These are phyloP conservation scores for Antarctomyces pellizariae DNA, from an alignment of 495 filamentous ascomycete genomes.

Conservation along the genomic window DNA sequence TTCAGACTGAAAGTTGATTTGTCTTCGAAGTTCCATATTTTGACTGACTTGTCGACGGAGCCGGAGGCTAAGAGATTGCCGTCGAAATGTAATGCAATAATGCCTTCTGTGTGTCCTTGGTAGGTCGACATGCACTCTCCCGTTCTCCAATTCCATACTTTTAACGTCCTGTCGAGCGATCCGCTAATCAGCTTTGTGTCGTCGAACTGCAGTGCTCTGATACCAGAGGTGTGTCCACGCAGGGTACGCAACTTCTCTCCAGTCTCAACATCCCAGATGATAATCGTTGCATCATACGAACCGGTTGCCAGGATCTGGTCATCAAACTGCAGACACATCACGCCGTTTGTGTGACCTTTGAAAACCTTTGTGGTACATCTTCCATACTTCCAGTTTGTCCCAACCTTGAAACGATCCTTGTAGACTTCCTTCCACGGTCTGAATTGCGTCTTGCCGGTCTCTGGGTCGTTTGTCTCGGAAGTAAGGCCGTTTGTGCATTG, in stretches of 20 bases:
- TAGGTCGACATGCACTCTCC: constrained; percentile 70
- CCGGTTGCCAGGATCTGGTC: constrained; percentile 82
- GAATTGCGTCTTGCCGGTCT: constrained; percentile 15
- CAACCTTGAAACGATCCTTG: constrained; percentile 69
- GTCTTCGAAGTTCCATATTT: constrained; percentile 80
- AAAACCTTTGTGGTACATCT: constrained; percentile 63
- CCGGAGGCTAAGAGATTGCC: constrained; percentile 63
- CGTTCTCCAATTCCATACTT: constrained; percentile 92
- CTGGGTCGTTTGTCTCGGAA: constrained; percentile 6
- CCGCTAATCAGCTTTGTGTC: constrained; percentile 76
- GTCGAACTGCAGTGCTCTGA: constrained; percentile 82
- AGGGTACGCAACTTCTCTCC: constrained; percentile 69
- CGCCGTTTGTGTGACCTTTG: constrained; percentile 75
- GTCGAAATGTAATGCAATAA: constrained; percentile 74
- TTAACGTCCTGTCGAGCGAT: constrained; percentile 55
- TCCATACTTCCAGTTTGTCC: constrained; percentile 90
- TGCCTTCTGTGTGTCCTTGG: constrained; percentile 49
- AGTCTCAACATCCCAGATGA: constrained; percentile 85
- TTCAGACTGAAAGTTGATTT: constrained; percentile 54
- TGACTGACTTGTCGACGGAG: constrained; percentile 71
- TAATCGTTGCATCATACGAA: constrained; percentile 85
- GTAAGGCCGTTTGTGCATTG: constrained; percentile 16
- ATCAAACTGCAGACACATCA: constrained; percentile 92
- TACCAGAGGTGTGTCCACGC: constrained; percentile 53
- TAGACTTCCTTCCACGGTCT: constrained; percentile 88